phyloP scores from a whole-genome alignment of 2,329 filamentous ascomycete genomes.

The Didymella exigua region DNA sequence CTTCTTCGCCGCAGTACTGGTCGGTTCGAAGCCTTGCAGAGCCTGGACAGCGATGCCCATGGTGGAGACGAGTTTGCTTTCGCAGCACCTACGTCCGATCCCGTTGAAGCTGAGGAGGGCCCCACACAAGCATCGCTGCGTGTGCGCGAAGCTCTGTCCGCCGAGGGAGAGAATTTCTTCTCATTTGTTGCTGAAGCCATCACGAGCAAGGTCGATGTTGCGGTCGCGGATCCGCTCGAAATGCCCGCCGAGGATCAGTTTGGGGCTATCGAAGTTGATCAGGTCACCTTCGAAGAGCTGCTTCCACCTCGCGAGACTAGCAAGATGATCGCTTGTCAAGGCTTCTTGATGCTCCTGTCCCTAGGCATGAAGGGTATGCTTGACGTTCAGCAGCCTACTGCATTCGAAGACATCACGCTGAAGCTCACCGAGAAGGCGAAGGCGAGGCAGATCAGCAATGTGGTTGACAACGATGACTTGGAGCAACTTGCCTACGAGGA shows the following conservation, averaged over 20 bases:
- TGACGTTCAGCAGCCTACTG: constrained; percentile 63
- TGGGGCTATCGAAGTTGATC: constrained; percentile 38
- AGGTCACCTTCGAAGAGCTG: constrained; percentile 71
- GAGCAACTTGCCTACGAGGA: neutral
- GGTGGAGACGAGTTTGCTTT: constrained; percentile 27
- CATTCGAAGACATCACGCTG: constrained; percentile 49
- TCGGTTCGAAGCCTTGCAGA: constrained; percentile 35
- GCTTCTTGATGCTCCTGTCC: constrained; percentile 49
- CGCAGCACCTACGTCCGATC: constrained; percentile 29
- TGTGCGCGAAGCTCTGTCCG: constrained; percentile 60
- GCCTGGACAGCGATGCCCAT: constrained; percentile 36
- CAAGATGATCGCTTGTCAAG: constrained; percentile 66
- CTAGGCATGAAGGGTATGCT: constrained; percentile 65
- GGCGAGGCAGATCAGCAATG: constrained; percentile 20
- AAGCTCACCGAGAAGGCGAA: constrained; percentile 32
- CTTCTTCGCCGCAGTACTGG: constrained; percentile 58
- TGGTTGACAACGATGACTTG: constrained; percentile 8
- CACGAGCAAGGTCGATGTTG: constrained; percentile 34
- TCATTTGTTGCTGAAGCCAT: constrained; percentile 61
- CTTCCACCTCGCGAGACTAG: constrained; percentile 63
- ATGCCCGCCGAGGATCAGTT: constrained; percentile 30
- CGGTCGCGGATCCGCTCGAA: constrained; percentile 2
- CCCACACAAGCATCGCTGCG: constrained; percentile 42
- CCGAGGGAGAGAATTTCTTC: constrained; percentile 67
- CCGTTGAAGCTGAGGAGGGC: constrained; percentile 12